A percentile compares a stretch with the other conserved stretches of the same genome.
These are phyloP conservation scores for Fusarium chuoi DNA, from an alignment of 2,329 filamentous ascomycete genomes.

Conservation along the genomic window DNA sequence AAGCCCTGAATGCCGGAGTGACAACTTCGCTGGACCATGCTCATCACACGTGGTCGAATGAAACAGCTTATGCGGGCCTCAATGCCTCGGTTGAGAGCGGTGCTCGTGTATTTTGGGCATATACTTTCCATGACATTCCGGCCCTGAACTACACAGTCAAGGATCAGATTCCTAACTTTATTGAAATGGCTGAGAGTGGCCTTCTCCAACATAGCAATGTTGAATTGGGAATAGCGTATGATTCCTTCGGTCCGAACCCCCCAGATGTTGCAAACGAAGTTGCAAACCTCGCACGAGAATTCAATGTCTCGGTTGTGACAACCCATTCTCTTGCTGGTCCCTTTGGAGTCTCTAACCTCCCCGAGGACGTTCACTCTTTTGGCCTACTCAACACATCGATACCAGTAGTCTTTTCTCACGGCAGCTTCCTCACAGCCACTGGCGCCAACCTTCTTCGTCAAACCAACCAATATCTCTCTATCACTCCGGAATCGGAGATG, in stretches of 20 bases:
- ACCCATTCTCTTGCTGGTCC: constrained; percentile 55
- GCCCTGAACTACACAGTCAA: constrained; percentile 44
- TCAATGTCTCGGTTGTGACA: constrained; percentile 58
- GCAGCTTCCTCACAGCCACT: constrained; percentile 53
- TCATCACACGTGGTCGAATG: constrained; percentile 58
- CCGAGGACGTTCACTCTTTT: constrained; percentile 50
- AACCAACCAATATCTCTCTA: constrained; percentile 64
- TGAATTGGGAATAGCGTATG: constrained; percentile 56
- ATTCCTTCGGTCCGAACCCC: constrained; percentile 48
- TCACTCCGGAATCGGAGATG: constrained; percentile 69
- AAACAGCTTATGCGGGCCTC: constrained; percentile 56
- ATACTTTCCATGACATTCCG: constrained; percentile 52
- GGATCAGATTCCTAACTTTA: constrained; percentile 54
- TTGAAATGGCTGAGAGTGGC: constrained; percentile 47
- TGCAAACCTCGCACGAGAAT: constrained; percentile 48
- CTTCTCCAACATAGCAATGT: constrained; percentile 45
- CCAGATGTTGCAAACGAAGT: constrained; percentile 46
- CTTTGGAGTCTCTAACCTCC: constrained; percentile 53
- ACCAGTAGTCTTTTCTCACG: constrained; percentile 65
- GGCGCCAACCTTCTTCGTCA: constrained; percentile 56
- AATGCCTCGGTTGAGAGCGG: constrained; percentile 60
- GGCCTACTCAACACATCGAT: constrained; percentile 55
- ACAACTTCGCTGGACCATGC: constrained; percentile 65
- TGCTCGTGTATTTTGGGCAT: constrained; percentile 59
- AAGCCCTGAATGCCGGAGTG: constrained; percentile 63